A percentile compares a stretch with the other conserved stretches of the same genome.
phyloP scores from a whole-genome alignment of 2,329 filamentous ascomycete species.

The Trichophyton schoenleinii region DNA sequence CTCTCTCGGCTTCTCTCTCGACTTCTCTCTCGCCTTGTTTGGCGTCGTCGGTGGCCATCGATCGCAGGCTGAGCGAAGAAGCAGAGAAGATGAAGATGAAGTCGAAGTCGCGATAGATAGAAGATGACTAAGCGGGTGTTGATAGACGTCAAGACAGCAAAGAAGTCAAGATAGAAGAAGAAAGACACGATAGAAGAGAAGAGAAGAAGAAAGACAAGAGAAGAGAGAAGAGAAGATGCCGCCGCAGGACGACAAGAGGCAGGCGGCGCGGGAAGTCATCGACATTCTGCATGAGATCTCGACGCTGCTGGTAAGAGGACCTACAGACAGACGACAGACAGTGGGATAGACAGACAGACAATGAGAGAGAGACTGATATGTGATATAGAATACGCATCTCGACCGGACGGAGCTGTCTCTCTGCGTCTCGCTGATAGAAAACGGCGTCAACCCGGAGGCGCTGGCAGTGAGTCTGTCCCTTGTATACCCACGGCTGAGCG shows the following conservation, averaged over 20 bases:
- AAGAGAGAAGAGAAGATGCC: conserved; percentile 22
- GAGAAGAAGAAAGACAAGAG: not conserved
- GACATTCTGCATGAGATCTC: conserved; percentile 41
- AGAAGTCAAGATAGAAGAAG: not conserved
- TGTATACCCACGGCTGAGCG: not conserved
- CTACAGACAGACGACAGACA: too few species aligned
- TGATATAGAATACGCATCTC: conserved; percentile 73
- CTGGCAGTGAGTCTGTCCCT: conserved; percentile 52
- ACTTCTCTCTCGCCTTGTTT: not conserved
- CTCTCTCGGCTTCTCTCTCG: not conserved
- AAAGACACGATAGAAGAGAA: not conserved
- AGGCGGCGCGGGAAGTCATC: conserved; percentile 39
- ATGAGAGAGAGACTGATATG: not conserved
- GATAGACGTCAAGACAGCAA: too few species aligned
- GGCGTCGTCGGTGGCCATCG: too few species aligned
- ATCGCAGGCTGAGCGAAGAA: too few species aligned
- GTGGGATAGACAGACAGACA: too few species aligned
- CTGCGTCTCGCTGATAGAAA: conserved; percentile 93
- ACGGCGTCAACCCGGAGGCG: conserved; percentile 90
- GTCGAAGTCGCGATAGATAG: too few species aligned
- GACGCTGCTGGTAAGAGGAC: conserved; percentile 29
- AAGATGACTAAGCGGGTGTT: too few species aligned
- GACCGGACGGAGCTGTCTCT: conserved; percentile 84
- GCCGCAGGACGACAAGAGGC: conserved; percentile 35
- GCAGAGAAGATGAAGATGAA: too few species aligned